Conservation (phyloP, 2,329 filamentous ascomycete species). For the Penicillium decumbens region DNA sequence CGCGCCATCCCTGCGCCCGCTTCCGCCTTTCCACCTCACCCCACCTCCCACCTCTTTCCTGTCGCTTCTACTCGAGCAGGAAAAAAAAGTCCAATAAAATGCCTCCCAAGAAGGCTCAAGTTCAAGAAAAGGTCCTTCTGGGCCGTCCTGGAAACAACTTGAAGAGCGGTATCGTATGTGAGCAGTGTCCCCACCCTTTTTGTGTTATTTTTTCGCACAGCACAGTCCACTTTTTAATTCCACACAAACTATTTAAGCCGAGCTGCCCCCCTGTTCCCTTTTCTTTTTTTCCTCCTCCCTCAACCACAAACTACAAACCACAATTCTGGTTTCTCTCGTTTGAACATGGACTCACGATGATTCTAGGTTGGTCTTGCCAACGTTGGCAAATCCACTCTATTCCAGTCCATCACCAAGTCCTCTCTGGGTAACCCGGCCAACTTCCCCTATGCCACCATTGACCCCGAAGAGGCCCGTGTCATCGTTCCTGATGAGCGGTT, state of each 20-base stretch:
- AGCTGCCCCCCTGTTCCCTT: conserved; percentile 13
- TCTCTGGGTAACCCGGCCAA: conserved; percentile 97
- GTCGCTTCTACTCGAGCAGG: conserved; percentile 53
- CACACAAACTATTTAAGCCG: conserved; percentile 24
- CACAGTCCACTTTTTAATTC: conserved; percentile 26
- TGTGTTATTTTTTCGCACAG: conserved; percentile 25
- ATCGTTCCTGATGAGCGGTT: conserved; percentile 93
- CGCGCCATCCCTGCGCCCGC: conserved; percentile 33
- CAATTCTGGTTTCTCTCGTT: not conserved
- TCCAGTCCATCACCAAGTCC: conserved; percentile 99
- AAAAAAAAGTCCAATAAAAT: conserved; percentile 67
- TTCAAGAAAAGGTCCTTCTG: conserved; percentile 94
- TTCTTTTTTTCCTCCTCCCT: conserved; percentile 10
- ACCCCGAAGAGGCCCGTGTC: conserved; percentile 96
- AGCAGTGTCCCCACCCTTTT: conserved; percentile 43
- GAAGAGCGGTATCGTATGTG: conserved; percentile 97
- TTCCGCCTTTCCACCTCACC: conserved; percentile 40
- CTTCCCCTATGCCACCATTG: conserved; percentile 98
- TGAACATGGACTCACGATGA: conserved; percentile 16
- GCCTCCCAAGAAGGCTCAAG: conserved; percentile 88
- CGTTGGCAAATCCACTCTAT: conserved; percentile 98
- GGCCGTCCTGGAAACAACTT: conserved; percentile 95
- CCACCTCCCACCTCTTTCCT: conserved; percentile 27
- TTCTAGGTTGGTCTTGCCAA: conserved; percentile 91
- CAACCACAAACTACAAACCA: conserved; percentile 12